Percentiles rank a stretch among this genome's conserved stretches.
Conservation (phyloP, 345 rosid species). For the Sapria himalayana region DNA sequence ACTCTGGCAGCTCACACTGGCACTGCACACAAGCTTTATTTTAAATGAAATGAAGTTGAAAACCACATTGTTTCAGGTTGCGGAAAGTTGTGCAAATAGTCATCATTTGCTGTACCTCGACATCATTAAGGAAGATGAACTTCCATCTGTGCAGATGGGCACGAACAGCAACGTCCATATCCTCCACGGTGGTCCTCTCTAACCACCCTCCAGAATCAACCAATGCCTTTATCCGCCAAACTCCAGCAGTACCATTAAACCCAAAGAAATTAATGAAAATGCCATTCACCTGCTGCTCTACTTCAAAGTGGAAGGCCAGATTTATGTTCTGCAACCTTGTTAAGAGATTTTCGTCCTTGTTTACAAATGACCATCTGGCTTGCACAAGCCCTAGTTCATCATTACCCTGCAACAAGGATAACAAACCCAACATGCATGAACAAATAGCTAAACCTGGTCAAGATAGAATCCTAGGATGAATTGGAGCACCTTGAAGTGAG, state of each 20-base stretch:
- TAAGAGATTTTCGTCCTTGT: slow-evolving; percentile 71
- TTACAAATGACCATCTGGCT: slow-evolving; percentile 91
- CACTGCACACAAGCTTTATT: slow-evolving; percentile 25
- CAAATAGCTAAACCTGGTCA: neutral
- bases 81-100: too few species aligned
- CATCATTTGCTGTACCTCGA: slow-evolving; percentile 57
- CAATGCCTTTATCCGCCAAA: slow-evolving; percentile 88
- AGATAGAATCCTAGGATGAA: too few species aligned
- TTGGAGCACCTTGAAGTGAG: slow-evolving; percentile 69
- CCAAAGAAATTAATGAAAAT: slow-evolving; percentile 72
- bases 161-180: slow-evolving; percentile 93
- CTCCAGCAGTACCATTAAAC: slow-evolving; percentile 92
- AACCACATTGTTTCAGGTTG: neutral
- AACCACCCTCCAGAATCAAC: slow-evolving; percentile 94
- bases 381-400: slow-evolving; percentile 74
- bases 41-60: neutral
- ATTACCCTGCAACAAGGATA: slow-evolving; percentile 29
- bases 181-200: slow-evolving; percentile 92
- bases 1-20: slow-evolving; percentile 81
- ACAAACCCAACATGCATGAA: neutral
- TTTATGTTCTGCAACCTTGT: slow-evolving; percentile 80
- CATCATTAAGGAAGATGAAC: slow-evolving; percentile 65
- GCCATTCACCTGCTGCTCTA: slow-evolving; percentile 90
- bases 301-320: slow-evolving; percentile 82
- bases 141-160: slow-evolving; percentile 95